Conservation (phyloP, 768 basidiomycete genomes). For the Lactarius akahatsu region DNA sequence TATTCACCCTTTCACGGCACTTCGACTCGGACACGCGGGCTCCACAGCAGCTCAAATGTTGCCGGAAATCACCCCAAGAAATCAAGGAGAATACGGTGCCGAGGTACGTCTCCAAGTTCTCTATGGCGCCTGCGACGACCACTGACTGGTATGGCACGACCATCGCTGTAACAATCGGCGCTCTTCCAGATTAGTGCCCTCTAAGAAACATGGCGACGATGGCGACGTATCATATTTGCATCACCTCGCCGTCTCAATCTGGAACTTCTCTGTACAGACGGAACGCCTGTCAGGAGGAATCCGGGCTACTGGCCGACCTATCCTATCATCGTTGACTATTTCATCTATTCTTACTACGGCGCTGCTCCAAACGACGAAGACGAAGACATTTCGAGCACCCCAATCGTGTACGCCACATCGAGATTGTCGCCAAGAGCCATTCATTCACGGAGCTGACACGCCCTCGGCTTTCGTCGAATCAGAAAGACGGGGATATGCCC, state of each 20-base stretch:
- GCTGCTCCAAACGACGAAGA: neutral
- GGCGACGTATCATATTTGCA: conserved; percentile 1
- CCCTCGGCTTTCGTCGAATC: neutral
- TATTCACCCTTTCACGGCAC: neutral
- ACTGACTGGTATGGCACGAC: neutral
- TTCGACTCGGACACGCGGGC: too few species aligned
- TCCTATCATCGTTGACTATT: neutral
- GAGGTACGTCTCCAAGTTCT: neutral
- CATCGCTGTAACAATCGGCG: neutral
- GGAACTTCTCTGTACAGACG: neutral
- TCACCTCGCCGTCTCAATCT: neutral
- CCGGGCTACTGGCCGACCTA: neutral
- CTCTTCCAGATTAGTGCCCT: neutral
- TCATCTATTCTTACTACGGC: neutral
- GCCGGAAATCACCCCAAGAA: neutral
- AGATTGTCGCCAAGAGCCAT: neutral
- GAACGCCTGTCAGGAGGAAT: neutral
- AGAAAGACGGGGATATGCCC: neutral
- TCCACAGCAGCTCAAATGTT: neutral
- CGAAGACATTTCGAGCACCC: neutral
- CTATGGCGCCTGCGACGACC: neutral
- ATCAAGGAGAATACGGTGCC: neutral
- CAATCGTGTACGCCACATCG: neutral
- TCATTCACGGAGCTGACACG: neutral
- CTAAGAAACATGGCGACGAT: neutral